Evolutionary conservation across 2,329 filamentous ascomycete species (phyloP), one percentile per base, ranked within the genome.

Genomic region (Neonectria magnoliae): DNA sequence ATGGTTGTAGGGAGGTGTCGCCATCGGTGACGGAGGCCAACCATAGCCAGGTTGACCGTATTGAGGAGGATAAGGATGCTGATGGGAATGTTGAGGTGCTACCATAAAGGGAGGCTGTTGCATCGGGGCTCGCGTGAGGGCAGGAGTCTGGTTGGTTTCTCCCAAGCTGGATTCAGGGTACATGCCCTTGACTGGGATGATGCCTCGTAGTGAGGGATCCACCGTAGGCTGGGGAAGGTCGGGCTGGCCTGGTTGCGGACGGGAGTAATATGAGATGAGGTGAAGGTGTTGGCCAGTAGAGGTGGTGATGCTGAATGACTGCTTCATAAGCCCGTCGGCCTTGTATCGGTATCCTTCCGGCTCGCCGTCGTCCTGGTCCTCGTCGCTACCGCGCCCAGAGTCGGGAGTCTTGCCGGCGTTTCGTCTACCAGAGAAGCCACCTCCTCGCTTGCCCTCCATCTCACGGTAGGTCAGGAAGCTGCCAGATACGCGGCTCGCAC

Each of bases 251-350:
- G 92, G 88, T 63, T 93, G 89, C 29, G 93, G 92, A 60, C 94
- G 88, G 4, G 94, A 92, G 80, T 94, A 98, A 82, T 99, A 99
- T 73, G 95, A 98, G 81, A 99, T 99, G 56, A 99, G 87, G 81
- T 99, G 96, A 2, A 99, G 89, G 77, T 98, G 96, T 74, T 98
- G 94, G 69, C 93, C 75, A 41, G 86, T 90, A 1, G 92, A 93
- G 1, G 96, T 98, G 22, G 94, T 98, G 81, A 99, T 98, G 82
- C 95, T 98, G 85, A 98, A 99, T 0, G 96, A 98, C 81, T 99
- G 96, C 87, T 99, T 99, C 94, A 98, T 98, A 4, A 99, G 87
- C 1, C 96, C 96, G 75, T 99, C 96, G 10, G 91, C 93, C 84
- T 98, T 99, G 82, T 97, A 97, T 68, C 93, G 86, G 79, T 97